These are phyloP conservation scores for Hypomyces rosellus DNA, from an alignment of 2,329 filamentous ascomycete genomes.

Conservation along the genomic window DNA sequence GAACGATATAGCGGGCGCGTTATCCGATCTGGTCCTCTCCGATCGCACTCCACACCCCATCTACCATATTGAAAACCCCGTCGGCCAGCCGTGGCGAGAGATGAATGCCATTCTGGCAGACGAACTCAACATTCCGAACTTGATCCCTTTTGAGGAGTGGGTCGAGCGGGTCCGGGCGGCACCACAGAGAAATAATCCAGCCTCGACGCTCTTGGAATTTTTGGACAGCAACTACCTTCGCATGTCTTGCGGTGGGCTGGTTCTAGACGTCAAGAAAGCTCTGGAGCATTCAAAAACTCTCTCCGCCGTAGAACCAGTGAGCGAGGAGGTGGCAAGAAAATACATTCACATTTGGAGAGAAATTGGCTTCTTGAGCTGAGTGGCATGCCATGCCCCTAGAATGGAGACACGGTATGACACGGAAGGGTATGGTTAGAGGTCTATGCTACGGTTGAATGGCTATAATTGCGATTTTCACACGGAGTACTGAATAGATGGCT, in stretches of 20 bases:
- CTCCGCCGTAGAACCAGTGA: slow-evolving; percentile 4
- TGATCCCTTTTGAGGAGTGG: slow-evolving; percentile 12
- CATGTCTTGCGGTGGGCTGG: slow-evolving; percentile 14
- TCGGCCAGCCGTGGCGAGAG: slow-evolving; percentile 14
- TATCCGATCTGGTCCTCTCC: slow-evolving; percentile 12
- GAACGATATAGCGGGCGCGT: slow-evolving; percentile 20
- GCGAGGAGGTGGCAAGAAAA: background rate
- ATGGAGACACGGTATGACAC: too few species aligned
- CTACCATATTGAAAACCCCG: slow-evolving; percentile 21
- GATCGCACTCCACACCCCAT: slow-evolving; percentile 7
- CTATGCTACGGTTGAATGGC: too few species aligned
- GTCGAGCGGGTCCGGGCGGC: slow-evolving; percentile 2
- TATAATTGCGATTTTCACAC: too few species aligned
- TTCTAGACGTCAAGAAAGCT: slow-evolving; percentile 8
- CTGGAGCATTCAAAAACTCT: slow-evolving; percentile 12
- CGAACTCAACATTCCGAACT: slow-evolving; percentile 7
- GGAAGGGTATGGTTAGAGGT: too few species aligned
- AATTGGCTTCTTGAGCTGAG: background rate
- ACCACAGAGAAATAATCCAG: slow-evolving; percentile 5
- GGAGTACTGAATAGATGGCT: too few species aligned
- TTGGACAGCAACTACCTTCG: slow-evolving; percentile 11
- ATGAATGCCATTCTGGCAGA: slow-evolving; percentile 11
- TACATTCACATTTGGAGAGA: background rate
- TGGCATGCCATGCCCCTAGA: background rate
- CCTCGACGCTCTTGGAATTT: slow-evolving; percentile 10